Evolutionary conservation across 768 basidiomycete genomes (phyloP).

Genomic region (Mycena rebaudengoi): DNA sequence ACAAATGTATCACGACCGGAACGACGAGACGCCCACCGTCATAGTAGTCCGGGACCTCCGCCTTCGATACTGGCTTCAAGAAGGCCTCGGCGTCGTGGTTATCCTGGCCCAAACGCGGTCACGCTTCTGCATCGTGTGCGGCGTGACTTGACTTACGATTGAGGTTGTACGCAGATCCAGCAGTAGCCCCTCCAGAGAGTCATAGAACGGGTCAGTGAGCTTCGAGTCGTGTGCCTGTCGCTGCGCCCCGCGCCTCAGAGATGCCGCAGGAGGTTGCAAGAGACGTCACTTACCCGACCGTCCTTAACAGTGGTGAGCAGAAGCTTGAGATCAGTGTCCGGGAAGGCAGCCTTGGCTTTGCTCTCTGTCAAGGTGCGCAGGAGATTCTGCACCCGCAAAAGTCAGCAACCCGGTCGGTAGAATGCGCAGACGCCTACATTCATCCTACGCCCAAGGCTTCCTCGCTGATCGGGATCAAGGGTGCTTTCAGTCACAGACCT

Average conservation of each 20-base stretch:
- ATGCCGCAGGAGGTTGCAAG: slow-evolving; percentile 10
- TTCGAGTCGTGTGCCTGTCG: slow-evolving; percentile 69
- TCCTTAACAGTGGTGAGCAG: slow-evolving; percentile 89
- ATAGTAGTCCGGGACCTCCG: slow-evolving; percentile 94
- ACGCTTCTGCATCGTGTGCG: slow-evolving; percentile 7
- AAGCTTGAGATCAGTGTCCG: slow-evolving; percentile 79
- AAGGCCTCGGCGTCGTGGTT: slow-evolving; percentile 95
- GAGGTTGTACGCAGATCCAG: slow-evolving; percentile 83
- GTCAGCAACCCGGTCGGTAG: slow-evolving; percentile 9
- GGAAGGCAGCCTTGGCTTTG: slow-evolving; percentile 66
- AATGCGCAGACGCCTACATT: slow-evolving; percentile 45
- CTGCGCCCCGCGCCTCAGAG: slow-evolving; percentile 39
- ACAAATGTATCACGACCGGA: slow-evolving; percentile 10
- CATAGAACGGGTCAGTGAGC: slow-evolving; percentile 89
- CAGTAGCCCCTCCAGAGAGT: slow-evolving; percentile 89
- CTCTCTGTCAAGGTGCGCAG: slow-evolving; percentile 86
- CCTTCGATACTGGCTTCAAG: slow-evolving; percentile 89
- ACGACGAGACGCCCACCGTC: slow-evolving; percentile 64
- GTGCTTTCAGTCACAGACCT: background rate
- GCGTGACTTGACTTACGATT: slow-evolving; percentile 57
- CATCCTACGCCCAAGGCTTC: slow-evolving; percentile 45
- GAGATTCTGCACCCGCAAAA: slow-evolving; percentile 69
- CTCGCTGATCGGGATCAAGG: slow-evolving; percentile 22
- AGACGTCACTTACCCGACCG: slow-evolving; percentile 71
- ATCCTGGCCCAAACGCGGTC: slow-evolving; percentile 54